Base-by-base conservation (phyloP, 192 early-diverging fungal species). In the Podila horticola region DNA sequence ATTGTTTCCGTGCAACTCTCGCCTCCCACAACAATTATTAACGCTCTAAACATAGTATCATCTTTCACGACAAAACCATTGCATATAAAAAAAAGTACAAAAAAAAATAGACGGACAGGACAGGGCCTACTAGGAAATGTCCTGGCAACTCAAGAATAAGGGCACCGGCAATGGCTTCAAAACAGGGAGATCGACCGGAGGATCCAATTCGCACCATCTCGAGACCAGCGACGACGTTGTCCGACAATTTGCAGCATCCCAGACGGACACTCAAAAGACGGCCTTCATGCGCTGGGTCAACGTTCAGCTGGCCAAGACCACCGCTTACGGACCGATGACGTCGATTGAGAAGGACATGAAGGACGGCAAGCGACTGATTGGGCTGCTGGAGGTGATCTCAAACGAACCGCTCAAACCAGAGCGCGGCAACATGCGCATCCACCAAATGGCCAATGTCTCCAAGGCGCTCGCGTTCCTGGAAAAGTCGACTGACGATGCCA, bases 401-500 rank as follows among this genome's bases (percentile, higher is more conserved):
- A 90, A 92, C 59, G 93, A 94, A 72, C 88, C 87, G 2, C 83
- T 93, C 15, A 89, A 88, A 55, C 92, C 90, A 61, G 93, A 94
- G 76, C 75, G 87, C 30, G 89, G 91, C 63, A 92, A 90, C 74
- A 86, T 95, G 82, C 88, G 94, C 24, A 91, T 95, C 72, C 94
- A 95, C 66, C 93, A 93, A 69, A 88, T 95, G 52, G 90, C 94
- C 26, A 95, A 95, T 66, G 84, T 91, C 38, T 90, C 91, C 75
- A 93, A 90, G 64, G 94, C 92, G 0, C 73, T 94, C 10, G 70
- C 84, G 1, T 95, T 93, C 60, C 87, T 95, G 31, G 84, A 85
- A 66, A 81, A 81, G 71, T 45, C 24, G 48, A 81, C 77, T 13
- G 67, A 81, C 55, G 75, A 76, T 33, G 87, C 88, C 12, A 57